Base-by-base conservation (phyloP, 208 protist species). In the Leishmania amazonensis region DNA sequence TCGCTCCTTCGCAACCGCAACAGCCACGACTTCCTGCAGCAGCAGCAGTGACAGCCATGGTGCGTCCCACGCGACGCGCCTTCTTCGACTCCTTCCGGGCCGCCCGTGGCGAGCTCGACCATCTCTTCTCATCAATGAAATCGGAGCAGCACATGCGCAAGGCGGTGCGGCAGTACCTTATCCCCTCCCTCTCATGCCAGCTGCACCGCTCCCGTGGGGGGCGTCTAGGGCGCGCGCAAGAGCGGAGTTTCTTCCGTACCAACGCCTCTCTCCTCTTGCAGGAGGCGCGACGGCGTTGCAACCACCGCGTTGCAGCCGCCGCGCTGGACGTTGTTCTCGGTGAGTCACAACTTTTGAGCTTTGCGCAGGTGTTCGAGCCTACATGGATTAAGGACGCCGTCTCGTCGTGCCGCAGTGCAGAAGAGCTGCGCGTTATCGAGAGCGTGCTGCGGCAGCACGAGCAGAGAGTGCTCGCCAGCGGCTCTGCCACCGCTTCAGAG, bases 321-420 rank as follows among this genome's bases (percentile, higher is more conserved):
- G 85, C 92, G 40, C 71, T 96, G 67, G 68, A 84, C 31, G 86
- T 92, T 28, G 86, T 81, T 28, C 75, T 94, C 24, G 65, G 81
- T 17, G 83, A 91, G 45, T 51, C 74, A 17, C 31, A n/a, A 13
- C 45, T 51, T 42, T 74, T 85, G 7, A 54, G 57, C 28, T 49
- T 89, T 15, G 74, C 60, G 9, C 62, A 88, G 65, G 70, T 79
- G 60, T 42, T 94, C 35, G 92, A 96, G 24, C 81, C 89, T 17
- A 65, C 79, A 11, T 97, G 94, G 91, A 78, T 93, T 3, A 94
- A 90, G 77, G 92, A 94, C 74, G 94, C 91, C 4, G 70, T 95
- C 51, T 87, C 87, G 1, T 78, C 91, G 19, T 96, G 92, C 78
- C 70, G 62, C 35, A 90, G 57, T 19, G 45, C 84, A 1, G 86